Evolutionary conservation across 1,284 basidiomycete species (phyloP), one percentile per base, ranked within the genome.

Genomic region (Fistulina hepatica): DNA sequence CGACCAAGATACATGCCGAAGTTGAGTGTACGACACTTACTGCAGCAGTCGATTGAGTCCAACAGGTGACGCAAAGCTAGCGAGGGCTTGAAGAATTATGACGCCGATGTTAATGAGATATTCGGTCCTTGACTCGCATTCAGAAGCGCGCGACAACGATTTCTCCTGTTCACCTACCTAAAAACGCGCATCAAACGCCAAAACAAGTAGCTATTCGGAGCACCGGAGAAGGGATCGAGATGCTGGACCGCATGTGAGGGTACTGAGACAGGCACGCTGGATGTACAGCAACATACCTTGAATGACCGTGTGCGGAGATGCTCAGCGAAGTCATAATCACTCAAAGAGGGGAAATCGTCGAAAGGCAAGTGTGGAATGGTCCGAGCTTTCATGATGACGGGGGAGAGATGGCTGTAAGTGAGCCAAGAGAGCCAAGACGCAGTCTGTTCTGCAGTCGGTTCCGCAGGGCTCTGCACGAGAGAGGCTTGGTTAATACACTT

Each of bases 341-440:
- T 66, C 16, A 74, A 50, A 8, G 71, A 67, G 31, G 70, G 71
- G 26, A 69, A 51, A 22, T 57, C 43, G 6, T 58, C 55, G 25
- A 52, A 51, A n/a, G 57, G 44, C 7, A 66, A 52, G 44, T 61
- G 61, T 7, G 49, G 48, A 13, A 56, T 39, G 27, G 48, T 48
- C 39, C 56, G 54, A 8, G 56, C 65, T 26, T 50, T 33, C 13
- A 54, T 59, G 21, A 76, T 57, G 10, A 70, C 52, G 1, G 52
- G 50, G 35, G 71, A 60, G 46, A 78, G 59, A 57, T 69, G 78
- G 22, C 56, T 55, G 53, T 63, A 80, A 24, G 68, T 58, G 11
- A 68, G 27, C 44, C 71, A 58, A 4, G 65, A 73, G 6, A 72
- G 41, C 39, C 64, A 56, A 1, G 73, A 69, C 0, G 73, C 65